A percentile compares a stretch with the other conserved stretches of the same genome.
Conservation (phyloP, 108 stramenopile genomes). For the Nannochloropsis oceanica region DNA sequence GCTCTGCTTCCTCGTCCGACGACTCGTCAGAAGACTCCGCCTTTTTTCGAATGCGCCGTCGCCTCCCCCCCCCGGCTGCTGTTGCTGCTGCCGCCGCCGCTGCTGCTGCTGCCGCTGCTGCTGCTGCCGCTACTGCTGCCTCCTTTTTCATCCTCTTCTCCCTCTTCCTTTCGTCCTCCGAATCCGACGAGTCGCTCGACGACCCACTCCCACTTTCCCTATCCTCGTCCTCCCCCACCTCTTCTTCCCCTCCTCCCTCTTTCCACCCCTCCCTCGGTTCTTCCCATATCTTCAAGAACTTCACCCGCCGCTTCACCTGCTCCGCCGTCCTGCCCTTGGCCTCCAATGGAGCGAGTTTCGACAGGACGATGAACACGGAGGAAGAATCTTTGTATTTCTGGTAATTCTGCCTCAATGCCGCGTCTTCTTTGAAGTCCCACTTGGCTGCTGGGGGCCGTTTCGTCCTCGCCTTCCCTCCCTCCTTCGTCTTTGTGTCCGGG, state of each 20-base stretch:
- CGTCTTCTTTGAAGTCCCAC: conserved; percentile 13
- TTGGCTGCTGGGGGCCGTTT: not conserved
- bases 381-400: conserved; percentile 2
- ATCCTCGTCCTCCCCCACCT: too few relatives aligned
- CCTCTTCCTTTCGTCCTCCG: not conserved
- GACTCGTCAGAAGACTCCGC: not conserved
- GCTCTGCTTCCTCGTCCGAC: not conserved
- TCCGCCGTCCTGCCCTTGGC: conserved; percentile 9
- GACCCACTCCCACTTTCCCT: too few relatives aligned
- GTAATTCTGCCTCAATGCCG: conserved; percentile 7
- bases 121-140: too few relatives aligned
- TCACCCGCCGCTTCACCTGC: conserved; percentile 16
- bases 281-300: conserved; percentile 4
- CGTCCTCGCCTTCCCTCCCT: not conserved
- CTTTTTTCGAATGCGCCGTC: not conserved
- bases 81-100: not conserved
- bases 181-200: too few relatives aligned
- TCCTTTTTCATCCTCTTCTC: not conserved
- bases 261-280: not conserved
- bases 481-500: too few relatives aligned
- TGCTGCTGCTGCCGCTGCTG: too few relatives aligned
- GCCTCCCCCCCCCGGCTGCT: not conserved
- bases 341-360: conserved; percentile 2
- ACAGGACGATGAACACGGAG: conserved; percentile 12
- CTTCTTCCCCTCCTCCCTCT: not conserved